Percentiles rank a stretch among this genome's conserved stretches.
Conservation (phyloP, 768 basidiomycete genomes). For the Phaffia tasmanica region DNA sequence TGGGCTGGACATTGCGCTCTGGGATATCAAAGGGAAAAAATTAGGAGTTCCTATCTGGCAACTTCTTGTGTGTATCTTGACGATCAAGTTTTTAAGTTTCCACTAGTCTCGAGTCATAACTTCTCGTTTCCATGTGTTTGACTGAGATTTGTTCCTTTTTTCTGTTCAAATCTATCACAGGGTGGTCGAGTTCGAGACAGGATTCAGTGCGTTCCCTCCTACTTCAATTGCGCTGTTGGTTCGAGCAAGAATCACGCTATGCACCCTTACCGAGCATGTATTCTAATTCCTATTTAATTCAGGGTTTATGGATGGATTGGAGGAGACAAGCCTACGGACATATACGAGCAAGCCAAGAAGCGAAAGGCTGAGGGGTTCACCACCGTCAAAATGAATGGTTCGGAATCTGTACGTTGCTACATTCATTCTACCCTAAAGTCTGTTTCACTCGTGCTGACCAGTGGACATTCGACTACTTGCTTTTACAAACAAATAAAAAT, state of each 20-base stretch:
- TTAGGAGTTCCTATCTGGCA: slow-evolving; percentile 56
- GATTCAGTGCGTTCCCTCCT: slow-evolving; percentile 5
- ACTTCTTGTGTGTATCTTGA: slow-evolving; percentile 49
- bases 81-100: not conserved
- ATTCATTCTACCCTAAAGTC: not conserved
- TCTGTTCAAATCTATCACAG: not conserved
- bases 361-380: slow-evolving; percentile 56
- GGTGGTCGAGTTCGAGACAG: slow-evolving; percentile 22
- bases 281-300: no score
- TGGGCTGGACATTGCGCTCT: slow-evolving; percentile 55
- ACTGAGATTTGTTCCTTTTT: no score
- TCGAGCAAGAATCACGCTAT: no score
- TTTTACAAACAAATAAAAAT: slow-evolving; percentile 8
- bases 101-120: not conserved
- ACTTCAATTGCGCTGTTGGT: no score
- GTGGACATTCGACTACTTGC: not conserved
- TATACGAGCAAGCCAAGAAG: slow-evolving; percentile 46
- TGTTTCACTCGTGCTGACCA: not conserved
- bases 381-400: slow-evolving; percentile 62
- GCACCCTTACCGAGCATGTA: no score
- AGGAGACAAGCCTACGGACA: slow-evolving; percentile 45
- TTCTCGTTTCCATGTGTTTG: no score
- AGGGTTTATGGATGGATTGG: slow-evolving; percentile 44
- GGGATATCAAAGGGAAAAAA: slow-evolving; percentile 65
- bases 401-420: slow-evolving; percentile 38